These are phyloP conservation scores for Coleophoma eucalyptorum DNA, from an alignment of 2,329 filamentous ascomycete genomes.

Conservation along the genomic window DNA sequence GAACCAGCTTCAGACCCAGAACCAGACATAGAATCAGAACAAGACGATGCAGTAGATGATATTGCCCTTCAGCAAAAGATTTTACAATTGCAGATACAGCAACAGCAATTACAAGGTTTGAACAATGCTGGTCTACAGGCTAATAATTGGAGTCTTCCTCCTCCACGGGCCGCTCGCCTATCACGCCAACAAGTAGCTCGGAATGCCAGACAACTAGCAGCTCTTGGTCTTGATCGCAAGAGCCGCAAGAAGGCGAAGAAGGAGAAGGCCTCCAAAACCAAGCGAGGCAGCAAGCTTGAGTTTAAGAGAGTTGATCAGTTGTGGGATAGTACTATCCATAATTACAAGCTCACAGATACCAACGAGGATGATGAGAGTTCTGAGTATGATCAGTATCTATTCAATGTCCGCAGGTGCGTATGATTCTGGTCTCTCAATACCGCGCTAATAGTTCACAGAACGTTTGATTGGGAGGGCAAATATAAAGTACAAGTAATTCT, in stretches of 20 bases:
- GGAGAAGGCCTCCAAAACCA: conserved; percentile 32
- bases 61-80: conserved; percentile 16
- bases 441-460: conserved; percentile 36
- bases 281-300: conserved; percentile 51
- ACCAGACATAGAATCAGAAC: conserved; percentile 5
- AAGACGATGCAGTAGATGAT: conserved; percentile 10
- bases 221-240: conserved; percentile 19
- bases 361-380: conserved; percentile 56
- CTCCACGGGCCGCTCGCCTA: conserved; percentile 9
- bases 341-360: conserved; percentile 66
- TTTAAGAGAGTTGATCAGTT: conserved; percentile 66
- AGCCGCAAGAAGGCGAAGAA: conserved; percentile 33
- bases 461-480: conserved; percentile 82
- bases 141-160: conserved; percentile 4
- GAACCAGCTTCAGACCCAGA: conserved; percentile 6
- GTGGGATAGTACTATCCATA: conserved; percentile 54
- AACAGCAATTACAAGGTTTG: conserved; percentile 17
- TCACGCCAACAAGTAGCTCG: conserved; percentile 15
- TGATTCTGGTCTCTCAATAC: not conserved
- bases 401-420: conserved; percentile 60
- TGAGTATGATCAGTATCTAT: conserved; percentile 75
- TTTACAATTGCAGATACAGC: conserved; percentile 18
- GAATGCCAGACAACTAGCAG: conserved; percentile 17
- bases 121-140: conserved; percentile 7
- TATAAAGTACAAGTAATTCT: conserved; percentile 43